Conservation (phyloP, 2,329 filamentous ascomycete genomes). For the Venturiaceae sp. region DNA sequence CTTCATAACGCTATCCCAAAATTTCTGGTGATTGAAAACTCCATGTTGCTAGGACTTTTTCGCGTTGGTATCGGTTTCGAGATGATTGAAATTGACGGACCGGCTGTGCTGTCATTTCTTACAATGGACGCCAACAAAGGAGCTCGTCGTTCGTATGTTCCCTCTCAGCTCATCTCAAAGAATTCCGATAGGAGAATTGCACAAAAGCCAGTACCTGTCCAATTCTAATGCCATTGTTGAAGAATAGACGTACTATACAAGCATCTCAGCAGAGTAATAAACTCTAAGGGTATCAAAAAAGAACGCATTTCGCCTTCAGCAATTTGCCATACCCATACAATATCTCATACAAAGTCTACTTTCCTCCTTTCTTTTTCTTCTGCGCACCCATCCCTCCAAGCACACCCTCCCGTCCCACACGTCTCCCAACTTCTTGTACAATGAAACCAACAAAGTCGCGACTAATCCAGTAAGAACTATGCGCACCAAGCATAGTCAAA, state of each 20-base stretch:
- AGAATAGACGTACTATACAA: background rate
- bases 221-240: background rate
- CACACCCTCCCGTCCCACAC: constrained; percentile 54
- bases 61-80: no score
- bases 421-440: constrained; percentile 76
- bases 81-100: no score
- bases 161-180: no score
- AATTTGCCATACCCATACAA: background rate
- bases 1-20: no score
- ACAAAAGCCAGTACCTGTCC: background rate
- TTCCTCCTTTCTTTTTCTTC: constrained; percentile 32
- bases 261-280: background rate
- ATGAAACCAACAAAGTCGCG: constrained; percentile 84
- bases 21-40: no score
- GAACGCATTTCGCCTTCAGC: background rate
- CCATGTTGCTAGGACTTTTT: no score
- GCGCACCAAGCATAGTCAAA: constrained; percentile 90
- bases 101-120: no score
- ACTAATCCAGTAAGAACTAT: constrained; percentile 87
- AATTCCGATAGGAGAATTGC: background rate
- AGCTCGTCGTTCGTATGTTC: no score
- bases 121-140: no score
- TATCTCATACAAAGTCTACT: background rate
- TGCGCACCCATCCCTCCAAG: constrained; percentile 43
- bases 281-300: background rate